Percentiles rank a stretch among this genome's conserved stretches.
Conservation (phyloP, 306 rosid species). For the Echinosophora koreensis region DNA sequence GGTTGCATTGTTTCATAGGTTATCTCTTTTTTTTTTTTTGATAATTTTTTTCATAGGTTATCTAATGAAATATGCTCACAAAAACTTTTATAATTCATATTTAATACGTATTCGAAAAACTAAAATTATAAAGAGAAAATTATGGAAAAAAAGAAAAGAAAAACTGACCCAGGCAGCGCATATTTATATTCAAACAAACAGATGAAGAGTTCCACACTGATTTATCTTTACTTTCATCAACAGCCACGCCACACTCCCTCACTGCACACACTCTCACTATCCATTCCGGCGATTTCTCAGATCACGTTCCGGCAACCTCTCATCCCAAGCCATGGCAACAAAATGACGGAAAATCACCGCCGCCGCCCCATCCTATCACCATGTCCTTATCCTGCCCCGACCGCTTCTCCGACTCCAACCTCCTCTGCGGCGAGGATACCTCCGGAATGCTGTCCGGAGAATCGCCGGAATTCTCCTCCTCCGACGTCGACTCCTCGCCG, state of each 20-base stretch:
- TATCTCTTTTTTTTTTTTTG: too few species aligned
- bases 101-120: background rate
- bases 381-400: slow-evolving; percentile 85
- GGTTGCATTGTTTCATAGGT: too few species aligned
- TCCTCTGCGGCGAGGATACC: slow-evolving; percentile 80
- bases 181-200: slow-evolving; percentile 69
- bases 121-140: background rate
- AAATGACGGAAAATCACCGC: slow-evolving; percentile 57
- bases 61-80: too few species aligned
- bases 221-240: slow-evolving; percentile 34
- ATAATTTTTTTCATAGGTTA: too few species aligned
- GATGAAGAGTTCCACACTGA: slow-evolving; percentile 16
- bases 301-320: slow-evolving; percentile 41
- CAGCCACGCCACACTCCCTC: slow-evolving; percentile 39
- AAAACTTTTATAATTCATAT: too few species aligned
- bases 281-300: slow-evolving; percentile 55
- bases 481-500: slow-evolving; percentile 62
- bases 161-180: slow-evolving; percentile 45
- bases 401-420: slow-evolving; percentile 70
- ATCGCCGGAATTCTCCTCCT: slow-evolving; percentile 69
- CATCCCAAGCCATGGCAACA: slow-evolving; percentile 50
- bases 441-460: slow-evolving; percentile 71
- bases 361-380: slow-evolving; percentile 37
- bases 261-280: slow-evolving; percentile 26
- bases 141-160: background rate